phyloP scores from a whole-genome alignment of 257 asterid genomes.

The Coffea eugenioides region DNA sequence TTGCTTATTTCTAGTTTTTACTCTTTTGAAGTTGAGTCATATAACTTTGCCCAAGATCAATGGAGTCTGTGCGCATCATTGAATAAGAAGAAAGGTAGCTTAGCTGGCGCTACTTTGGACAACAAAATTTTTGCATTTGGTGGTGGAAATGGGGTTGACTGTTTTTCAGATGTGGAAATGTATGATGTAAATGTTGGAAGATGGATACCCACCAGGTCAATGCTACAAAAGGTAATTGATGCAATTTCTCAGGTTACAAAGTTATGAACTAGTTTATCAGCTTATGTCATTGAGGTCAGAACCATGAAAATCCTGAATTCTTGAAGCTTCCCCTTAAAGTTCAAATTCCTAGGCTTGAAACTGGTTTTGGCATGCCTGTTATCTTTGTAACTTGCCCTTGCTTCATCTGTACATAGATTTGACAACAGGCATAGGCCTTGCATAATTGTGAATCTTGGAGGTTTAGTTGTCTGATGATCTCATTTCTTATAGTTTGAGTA shows the following conservation, averaged over 20 bases:
- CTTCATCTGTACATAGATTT: background rate
- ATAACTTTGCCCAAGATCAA: slow-evolving; percentile 48
- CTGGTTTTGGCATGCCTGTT: slow-evolving; percentile 1
- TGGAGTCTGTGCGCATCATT: slow-evolving; percentile 65
- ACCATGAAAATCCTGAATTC: background rate
- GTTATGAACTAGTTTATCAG: background rate
- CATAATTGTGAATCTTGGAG: background rate
- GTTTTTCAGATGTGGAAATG: slow-evolving; percentile 79
- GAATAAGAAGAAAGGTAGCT: slow-evolving; percentile 60
- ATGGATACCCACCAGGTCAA: slow-evolving; percentile 76
- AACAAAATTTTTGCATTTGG: slow-evolving; percentile 77
- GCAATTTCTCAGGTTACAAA: background rate
- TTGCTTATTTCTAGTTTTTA: background rate
- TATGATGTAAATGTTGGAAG: slow-evolving; percentile 63
- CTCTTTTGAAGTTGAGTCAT: slow-evolving; percentile 71
- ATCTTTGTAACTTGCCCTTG: background rate
- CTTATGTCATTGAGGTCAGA: background rate
- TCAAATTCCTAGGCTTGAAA: background rate
- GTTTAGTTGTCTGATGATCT: background rate
- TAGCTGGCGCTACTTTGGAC: slow-evolving; percentile 63
- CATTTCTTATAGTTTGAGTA: background rate
- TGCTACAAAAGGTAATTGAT: slow-evolving; percentile 65
- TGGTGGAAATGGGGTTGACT: slow-evolving; percentile 68
- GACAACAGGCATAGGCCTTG: background rate
- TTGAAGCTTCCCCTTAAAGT: background rate